Evolutionary conservation across 768 basidiomycete species (phyloP).

Genomic region (Boletus reticuloceps): DNA sequence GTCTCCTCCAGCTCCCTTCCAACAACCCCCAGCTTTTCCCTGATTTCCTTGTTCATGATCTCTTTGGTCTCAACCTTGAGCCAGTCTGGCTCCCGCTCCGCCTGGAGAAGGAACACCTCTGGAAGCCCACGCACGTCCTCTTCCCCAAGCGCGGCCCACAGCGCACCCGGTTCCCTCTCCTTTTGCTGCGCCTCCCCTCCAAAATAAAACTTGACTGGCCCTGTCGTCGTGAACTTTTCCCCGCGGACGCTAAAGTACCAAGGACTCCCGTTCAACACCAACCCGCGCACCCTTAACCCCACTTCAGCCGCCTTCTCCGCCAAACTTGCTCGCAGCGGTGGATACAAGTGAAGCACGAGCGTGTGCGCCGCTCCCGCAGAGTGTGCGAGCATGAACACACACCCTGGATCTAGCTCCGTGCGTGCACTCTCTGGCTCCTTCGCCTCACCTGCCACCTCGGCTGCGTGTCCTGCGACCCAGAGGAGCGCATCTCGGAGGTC

Average conservation of each 20-base stretch:
- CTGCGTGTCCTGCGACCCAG: conserved; percentile 46
- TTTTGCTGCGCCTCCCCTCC: conserved; percentile 42
- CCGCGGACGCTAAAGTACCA: conserved; percentile 37
- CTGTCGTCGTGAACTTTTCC: conserved; percentile 23
- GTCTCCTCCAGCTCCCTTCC: conserved; percentile 22
- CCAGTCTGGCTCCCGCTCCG: conserved; percentile 53
- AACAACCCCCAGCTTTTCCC: conserved; percentile 31
- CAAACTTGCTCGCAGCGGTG: conserved; percentile 32
- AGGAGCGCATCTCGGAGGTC: conserved; percentile 59
- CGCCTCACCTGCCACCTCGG: conserved; percentile 13
- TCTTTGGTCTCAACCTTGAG: conserved; percentile 34
- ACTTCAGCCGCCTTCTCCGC: conserved; percentile 19
- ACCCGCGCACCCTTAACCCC: conserved; percentile 37
- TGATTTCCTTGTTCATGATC: conserved; percentile 40
- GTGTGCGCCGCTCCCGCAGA: conserved; percentile 59
- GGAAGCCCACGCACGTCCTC: conserved; percentile 42
- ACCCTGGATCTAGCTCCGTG: conserved; percentile 37
- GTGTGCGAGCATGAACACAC: conserved; percentile 54
- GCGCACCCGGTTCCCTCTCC: conserved; percentile 39
- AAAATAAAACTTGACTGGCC: conserved; percentile 26
- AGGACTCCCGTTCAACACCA: conserved; percentile 45
- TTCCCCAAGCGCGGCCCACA: conserved; percentile 38
- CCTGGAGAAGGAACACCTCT: conserved; percentile 45
- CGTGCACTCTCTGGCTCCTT: conserved; percentile 2
- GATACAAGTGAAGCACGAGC: conserved; percentile 41